phyloP scores from a whole-genome alignment of 2,329 filamentous ascomycete species.

The Arthrobotrys pseudoclavata region DNA sequence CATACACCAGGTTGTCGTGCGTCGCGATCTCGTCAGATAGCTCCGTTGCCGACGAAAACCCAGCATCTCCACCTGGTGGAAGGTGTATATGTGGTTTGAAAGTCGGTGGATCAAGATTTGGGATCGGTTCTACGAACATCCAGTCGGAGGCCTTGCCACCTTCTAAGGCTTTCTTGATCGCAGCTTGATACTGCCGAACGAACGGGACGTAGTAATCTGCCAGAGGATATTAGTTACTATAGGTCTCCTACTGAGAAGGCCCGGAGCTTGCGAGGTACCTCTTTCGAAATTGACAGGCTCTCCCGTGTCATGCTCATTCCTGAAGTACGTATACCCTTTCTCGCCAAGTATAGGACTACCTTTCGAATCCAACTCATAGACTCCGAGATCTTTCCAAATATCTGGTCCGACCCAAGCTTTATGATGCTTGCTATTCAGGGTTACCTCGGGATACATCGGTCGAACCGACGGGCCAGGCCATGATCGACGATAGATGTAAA shows the following conservation, averaged over 20 bases:
- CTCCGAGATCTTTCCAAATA: constrained; percentile 67
- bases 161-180: constrained; percentile 65
- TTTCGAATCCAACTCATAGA: constrained; percentile 64
- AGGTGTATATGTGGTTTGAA: constrained; percentile 63
- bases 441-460: constrained; percentile 65
- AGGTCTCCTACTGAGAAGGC: neutral
- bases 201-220: constrained; percentile 67
- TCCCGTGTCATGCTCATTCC: constrained; percentile 66
- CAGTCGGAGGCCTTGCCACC: constrained; percentile 64
- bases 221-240: neutral
- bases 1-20: constrained; percentile 66
- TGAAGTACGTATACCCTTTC: constrained; percentile 66
- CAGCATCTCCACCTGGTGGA: constrained; percentile 63
- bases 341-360: constrained; percentile 64
- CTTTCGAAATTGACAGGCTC: constrained; percentile 67
- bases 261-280: neutral
- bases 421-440: constrained; percentile 66
- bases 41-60: constrained; percentile 61
- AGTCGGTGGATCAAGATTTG: constrained; percentile 67
- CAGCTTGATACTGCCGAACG: constrained; percentile 64
- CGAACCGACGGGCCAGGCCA: constrained; percentile 67
- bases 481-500: constrained; percentile 67
- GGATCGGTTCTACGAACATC: constrained; percentile 67
- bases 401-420: constrained; percentile 61
- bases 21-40: constrained; percentile 63